Evolutionary conservation across 2,329 filamentous ascomycete species (phyloP).

Genomic region (Neonectria faginata): DNA sequence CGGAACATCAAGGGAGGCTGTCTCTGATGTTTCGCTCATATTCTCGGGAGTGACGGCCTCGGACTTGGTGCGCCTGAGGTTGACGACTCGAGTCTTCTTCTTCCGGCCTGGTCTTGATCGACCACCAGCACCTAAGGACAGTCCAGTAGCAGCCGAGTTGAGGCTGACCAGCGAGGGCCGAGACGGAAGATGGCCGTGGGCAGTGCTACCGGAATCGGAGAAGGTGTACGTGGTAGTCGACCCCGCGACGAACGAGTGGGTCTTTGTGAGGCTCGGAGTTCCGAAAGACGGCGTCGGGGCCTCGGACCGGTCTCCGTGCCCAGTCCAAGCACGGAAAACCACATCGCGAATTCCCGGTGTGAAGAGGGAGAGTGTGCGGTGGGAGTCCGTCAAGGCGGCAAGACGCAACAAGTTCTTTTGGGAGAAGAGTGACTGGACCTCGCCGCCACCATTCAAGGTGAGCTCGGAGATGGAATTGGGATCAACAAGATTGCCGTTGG

Average conservation of each 20-base stretch:
- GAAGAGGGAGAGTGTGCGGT: conserved; percentile 90
- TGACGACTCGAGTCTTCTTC: conserved; percentile 86
- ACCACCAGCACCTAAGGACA: conserved; percentile 72
- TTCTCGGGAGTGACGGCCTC: conserved; percentile 65
- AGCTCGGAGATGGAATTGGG: conserved; percentile 80
- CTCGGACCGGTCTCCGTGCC: conserved; percentile 78
- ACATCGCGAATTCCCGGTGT: conserved; percentile 91
- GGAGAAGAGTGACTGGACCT: conserved; percentile 91
- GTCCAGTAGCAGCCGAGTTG: conserved; percentile 69
- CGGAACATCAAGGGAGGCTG: conserved; percentile 67
- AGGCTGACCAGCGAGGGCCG: conserved; percentile 75
- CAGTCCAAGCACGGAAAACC: conserved; percentile 93
- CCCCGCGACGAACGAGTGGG: conserved; percentile 71
- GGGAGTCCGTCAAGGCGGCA: conserved; percentile 85
- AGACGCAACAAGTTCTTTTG: conserved; percentile 92
- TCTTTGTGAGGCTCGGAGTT: conserved; percentile 69
- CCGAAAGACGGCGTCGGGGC: conserved; percentile 60
- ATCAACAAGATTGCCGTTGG: conserved; percentile 81
- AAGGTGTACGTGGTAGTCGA: conserved; percentile 77
- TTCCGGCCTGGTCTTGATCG: conserved; percentile 75
- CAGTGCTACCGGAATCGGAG: conserved; percentile 75
- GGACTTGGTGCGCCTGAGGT: conserved; percentile 74
- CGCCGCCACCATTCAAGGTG: conserved; percentile 81
- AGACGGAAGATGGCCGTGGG: conserved; percentile 72
- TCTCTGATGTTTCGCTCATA: conserved; percentile 62